Evolutionary conservation across 441 rosid species (phyloP).

Genomic region (Omphalea diandra): DNA sequence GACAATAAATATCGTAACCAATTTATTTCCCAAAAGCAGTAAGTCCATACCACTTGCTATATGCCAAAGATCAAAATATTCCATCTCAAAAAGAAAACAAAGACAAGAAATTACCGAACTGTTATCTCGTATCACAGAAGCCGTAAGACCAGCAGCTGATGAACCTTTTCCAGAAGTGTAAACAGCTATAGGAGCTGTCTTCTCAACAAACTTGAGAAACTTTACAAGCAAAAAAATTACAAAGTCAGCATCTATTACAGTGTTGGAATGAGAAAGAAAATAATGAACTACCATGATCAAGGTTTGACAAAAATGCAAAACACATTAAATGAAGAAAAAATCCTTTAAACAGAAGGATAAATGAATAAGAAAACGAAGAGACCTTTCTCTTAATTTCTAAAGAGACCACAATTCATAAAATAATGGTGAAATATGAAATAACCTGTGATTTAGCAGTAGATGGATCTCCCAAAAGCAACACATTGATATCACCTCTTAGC

Average conservation of each 20-base stretch:
- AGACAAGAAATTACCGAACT: slow-evolving; percentile 61
- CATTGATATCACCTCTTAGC: slow-evolving; percentile 94
- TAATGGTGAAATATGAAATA: slow-evolving; percentile 8
- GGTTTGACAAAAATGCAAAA: neutral
- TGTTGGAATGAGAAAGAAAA: slow-evolving; percentile 2
- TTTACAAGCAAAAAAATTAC: slow-evolving; percentile 27
- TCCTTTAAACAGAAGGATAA: slow-evolving; percentile 7
- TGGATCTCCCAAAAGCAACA: slow-evolving; percentile 92
- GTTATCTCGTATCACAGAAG: slow-evolving; percentile 88
- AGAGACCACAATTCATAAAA: slow-evolving; percentile 3
- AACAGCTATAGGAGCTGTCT: slow-evolving; percentile 96
- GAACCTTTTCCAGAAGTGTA: slow-evolving; percentile 98
- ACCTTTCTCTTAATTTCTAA: neutral
- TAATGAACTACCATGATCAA: neutral
- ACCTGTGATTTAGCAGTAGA: slow-evolving; percentile 99
- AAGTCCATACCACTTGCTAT: neutral
- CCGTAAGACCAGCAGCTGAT: slow-evolving; percentile 99
- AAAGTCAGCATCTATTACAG: slow-evolving; percentile 28
- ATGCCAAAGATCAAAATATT: too few relatives aligned
- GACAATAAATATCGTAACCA: neutral
- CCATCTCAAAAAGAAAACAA: too few relatives aligned
- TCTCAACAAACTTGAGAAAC: slow-evolving; percentile 97
- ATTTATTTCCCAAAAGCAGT: neutral
- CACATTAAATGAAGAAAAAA: neutral
- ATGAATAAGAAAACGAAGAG: slow-evolving; percentile 7